Percentiles rank a stretch among this genome's conserved stretches.
phyloP scores from a whole-genome alignment of 805 yeast genomes.

The Candida cerambycidarum region DNA sequence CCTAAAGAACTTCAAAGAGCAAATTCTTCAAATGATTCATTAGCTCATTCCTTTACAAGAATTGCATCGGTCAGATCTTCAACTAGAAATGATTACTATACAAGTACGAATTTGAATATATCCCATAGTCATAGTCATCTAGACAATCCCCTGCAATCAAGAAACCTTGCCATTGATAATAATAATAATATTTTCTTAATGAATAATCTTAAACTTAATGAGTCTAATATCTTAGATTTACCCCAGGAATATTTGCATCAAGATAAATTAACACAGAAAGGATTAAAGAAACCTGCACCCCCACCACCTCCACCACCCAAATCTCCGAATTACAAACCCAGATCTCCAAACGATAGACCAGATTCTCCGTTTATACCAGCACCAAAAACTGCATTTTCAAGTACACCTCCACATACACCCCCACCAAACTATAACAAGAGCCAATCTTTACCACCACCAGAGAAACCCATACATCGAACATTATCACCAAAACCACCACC shows the following conservation, averaged over 20 bases:
- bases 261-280: conserved; percentile 19
- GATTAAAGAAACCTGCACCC: conserved; percentile 39
- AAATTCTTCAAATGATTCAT: conserved; percentile 20
- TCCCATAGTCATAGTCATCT: conserved; percentile 23
- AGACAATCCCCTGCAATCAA: conserved; percentile 27
- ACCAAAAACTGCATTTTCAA: too few relatives aligned
- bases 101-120: neutral
- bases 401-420: neutral
- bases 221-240: conserved; percentile 27
- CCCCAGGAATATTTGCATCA: conserved; percentile 30
- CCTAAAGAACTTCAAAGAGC: neutral
- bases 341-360: conserved; percentile 7
- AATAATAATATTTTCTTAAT: conserved; percentile 28
- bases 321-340: conserved; percentile 4
- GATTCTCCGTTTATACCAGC: conserved; percentile 7
- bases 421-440: neutral
- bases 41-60: conserved; percentile 25
- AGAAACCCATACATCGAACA: neutral
- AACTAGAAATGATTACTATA: conserved; percentile 34
- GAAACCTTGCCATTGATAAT: conserved; percentile 15
- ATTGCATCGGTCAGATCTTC: conserved; percentile 38
- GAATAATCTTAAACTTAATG: conserved; percentile 8
- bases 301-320: conserved; percentile 37
- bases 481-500: conserved; percentile 28
- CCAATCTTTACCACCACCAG: conserved; percentile 4